Percentiles rank a stretch among this genome's conserved stretches.
phyloP scores from a whole-genome alignment of 192 early-diverging fungal species.

The Backusella morwellensis region DNA sequence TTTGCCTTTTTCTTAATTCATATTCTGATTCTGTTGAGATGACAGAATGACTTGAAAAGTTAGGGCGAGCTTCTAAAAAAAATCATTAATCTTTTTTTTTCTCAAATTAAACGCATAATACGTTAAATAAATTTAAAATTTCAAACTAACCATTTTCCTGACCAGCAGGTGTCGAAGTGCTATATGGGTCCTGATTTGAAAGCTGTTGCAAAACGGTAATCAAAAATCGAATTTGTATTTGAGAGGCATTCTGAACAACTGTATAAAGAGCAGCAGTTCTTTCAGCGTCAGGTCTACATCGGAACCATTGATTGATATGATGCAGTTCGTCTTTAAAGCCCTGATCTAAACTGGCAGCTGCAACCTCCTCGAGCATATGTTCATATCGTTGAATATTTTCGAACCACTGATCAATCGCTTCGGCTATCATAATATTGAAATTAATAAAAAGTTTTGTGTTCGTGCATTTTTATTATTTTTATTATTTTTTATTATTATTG shows the following conservation, averaged over 20 bases:
- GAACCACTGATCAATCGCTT: conserved; percentile 87
- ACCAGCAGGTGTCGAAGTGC: conserved; percentile 45
- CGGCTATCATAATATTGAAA: conserved; percentile 27
- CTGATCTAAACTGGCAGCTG: conserved; percentile 72
- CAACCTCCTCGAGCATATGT: conserved; percentile 90
- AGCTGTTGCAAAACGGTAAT: conserved; percentile 92
- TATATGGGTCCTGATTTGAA: conserved; percentile 77
- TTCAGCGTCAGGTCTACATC: conserved; percentile 85
- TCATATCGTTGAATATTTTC: conserved; percentile 92
- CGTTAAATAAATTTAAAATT: neutral
- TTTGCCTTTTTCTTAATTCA: conserved; percentile 23
- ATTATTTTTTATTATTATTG: neutral
- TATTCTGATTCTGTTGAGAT: conserved; percentile 29
- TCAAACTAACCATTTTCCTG: conserved; percentile 46
- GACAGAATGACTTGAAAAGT: conserved; percentile 15
- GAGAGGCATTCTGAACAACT: conserved; percentile 86
- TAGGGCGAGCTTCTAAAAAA: neutral
- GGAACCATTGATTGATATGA: conserved; percentile 95
- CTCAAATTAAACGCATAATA: neutral
- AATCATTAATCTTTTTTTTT: neutral
- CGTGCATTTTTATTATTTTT: neutral
- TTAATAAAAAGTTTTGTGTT: neutral
- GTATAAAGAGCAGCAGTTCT: conserved; percentile 90
- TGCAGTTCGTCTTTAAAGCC: conserved; percentile 88
- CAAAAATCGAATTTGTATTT: conserved; percentile 92